Evolutionary conservation across 2,329 filamentous ascomycete genomes (phyloP), one percentile per base, ranked within the genome.

Genomic region (Aspergillus unguis): DNA sequence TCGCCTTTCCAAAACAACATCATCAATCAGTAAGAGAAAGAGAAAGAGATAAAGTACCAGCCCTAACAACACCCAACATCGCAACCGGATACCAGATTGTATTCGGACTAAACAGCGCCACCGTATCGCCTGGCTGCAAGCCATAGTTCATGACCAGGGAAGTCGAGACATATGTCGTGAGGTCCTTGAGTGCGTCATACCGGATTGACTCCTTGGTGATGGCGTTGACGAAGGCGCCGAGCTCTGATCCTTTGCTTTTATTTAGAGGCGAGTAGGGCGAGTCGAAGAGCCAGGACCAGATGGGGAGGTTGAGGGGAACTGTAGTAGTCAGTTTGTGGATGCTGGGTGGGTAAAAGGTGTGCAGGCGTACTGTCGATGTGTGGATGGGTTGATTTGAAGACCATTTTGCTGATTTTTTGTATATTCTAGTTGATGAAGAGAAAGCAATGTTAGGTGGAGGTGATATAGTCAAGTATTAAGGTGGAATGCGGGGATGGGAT

Each of bases 81-180:
- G 81, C 82, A 5, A 86, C 78, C 0, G 84, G 84, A 60, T 86
- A 86, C 83, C 83, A 86, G 48, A 87, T 80, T 7, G 80, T 84
- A 61, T 87, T 87, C 25, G 80, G 80, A 48, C 78, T 79, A 69
- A 86, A 87, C 2, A 87, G 69, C 0, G 81, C 76, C 1, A 86
- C 78, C 0, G 81, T 82, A 4, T 87, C 75, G 2, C 79, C 80
- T 11, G 75, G 62, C 38, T 76, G 60, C 31, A 87, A 71, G 2
- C 77, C 79, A 69, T 82, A 80, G 10, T 78, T 75, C 54, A 75
- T 78, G 6, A 78, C 76, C 9, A 87, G 71, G 0, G 82, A 81
- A 0, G 84, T 86, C 0, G 83, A 85, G 9, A 87, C 74, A 54
- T 80, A 75, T 0, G 78, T 85, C 17, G 50, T 53, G 17, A 48